Evolutionary conservation across 2,329 filamentous ascomycete genomes (phyloP), one percentile per base, ranked within the genome.

Genomic region (Fusarium drepaniforme): DNA sequence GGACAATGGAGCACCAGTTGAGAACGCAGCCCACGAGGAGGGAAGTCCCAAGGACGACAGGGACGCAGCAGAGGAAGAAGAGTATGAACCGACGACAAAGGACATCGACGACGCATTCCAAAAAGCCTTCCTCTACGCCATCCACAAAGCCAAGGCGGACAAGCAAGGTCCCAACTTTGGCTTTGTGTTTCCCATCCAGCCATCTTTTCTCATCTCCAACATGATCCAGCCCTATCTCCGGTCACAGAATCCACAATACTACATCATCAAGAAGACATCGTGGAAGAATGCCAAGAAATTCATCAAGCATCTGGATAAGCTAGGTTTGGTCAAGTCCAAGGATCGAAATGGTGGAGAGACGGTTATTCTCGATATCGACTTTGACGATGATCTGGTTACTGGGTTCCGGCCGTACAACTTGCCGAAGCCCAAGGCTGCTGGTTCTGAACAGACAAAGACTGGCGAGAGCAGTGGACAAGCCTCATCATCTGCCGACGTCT

Each of bases 271-370:
- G 53, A 77, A 77, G 51, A 77, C 75, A 4, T 77, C 75, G 1
- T 77, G 75, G 75, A 77, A 78, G 28, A 77, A 73, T 7, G 67
- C 67, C 6, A 77, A 77, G 11, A 77, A 77, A 28, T 77, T 77
- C 35, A 77, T 78, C 42, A 77, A 77, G 28, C 67, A 78, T 35
- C 33, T 77, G 3, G 67, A 75, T 13, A 77, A 78, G 60, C 21
- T 44, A 0, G 30, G 49, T 0, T 30, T 77, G 6, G 67, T 74
- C 1, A 73, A 72, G 12, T 70, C 75, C 0, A 77, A 77, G 21
- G 75, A 78, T 11, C 56, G 75, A 3, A 77, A 77, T 2, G 75
- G 75, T 3, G 75, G 75, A 0, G 75, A 77, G 53, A 77, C 75
- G 6, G 75, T 77, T 9, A 77, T 77, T 35, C 67, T 77, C 1